A percentile compares a stretch with the other conserved stretches of the same genome.
Conservation (phyloP, 2,329 filamentous ascomycete genomes). For the Chaetomium olivaceum region DNA sequence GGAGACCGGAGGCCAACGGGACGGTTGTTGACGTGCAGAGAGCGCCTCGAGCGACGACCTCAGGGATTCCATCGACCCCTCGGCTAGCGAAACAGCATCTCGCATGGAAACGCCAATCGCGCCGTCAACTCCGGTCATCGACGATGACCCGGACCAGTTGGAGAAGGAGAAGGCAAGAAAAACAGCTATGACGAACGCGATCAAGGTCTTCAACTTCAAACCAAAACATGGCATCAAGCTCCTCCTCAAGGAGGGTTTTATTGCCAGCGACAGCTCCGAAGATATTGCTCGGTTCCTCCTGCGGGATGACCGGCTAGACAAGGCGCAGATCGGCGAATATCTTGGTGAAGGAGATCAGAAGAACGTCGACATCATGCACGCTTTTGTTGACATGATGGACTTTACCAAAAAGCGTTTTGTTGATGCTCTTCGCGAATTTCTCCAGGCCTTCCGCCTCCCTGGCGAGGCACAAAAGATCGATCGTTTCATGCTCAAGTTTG, state of each 20-base stretch:
- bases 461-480: slow-evolving; percentile 99
- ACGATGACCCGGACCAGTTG: slow-evolving; percentile 92
- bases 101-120: slow-evolving; percentile 59
- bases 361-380: slow-evolving; percentile 97
- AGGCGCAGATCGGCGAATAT: slow-evolving; percentile 89
- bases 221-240: slow-evolving; percentile 90
- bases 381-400: slow-evolving; percentile 94
- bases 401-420: slow-evolving; percentile 91
- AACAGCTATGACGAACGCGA: slow-evolving; percentile 84
- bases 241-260: slow-evolving; percentile 82
- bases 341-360: slow-evolving; percentile 90
- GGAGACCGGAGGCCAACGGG: slow-evolving; percentile 61
- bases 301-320: slow-evolving; percentile 81
- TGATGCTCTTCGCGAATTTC: slow-evolving; percentile 83
- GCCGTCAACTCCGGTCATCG: slow-evolving; percentile 67
- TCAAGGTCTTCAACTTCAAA: slow-evolving; percentile 96
- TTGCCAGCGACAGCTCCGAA: slow-evolving; percentile 71
- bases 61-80: slow-evolving; percentile 76
- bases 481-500: slow-evolving; percentile 99
- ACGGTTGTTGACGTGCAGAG: slow-evolving; percentile 52
- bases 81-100: slow-evolving; percentile 60
- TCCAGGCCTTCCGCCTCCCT: slow-evolving; percentile 91
- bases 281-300: slow-evolving; percentile 85
- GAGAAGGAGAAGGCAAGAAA: slow-evolving; percentile 94
- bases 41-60: slow-evolving; percentile 55